A percentile compares a stretch with the other conserved stretches of the same genome.
Conservation (phyloP, 2,329 filamentous ascomycete genomes). For the Claviceps maximensis region DNA sequence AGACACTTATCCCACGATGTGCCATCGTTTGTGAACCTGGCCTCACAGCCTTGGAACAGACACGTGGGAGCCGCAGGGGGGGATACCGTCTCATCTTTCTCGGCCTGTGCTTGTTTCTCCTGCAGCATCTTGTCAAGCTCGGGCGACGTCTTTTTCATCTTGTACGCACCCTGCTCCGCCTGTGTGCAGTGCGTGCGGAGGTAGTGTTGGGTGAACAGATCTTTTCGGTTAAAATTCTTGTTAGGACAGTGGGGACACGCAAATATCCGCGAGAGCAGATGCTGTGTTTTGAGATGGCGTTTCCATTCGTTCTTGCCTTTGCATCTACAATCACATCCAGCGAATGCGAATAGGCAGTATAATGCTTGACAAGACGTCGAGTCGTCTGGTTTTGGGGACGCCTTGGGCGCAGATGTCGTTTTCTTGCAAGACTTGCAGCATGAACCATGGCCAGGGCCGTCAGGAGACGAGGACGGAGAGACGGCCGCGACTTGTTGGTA, state of each 20-base stretch:
- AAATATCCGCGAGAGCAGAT: conserved; percentile 63
- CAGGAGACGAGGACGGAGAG: background rate
- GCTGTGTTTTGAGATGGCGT: conserved; percentile 69
- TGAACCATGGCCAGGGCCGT: background rate
- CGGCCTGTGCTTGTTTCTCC: background rate
- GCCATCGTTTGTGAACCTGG: conserved; percentile 42
- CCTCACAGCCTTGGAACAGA: conserved; percentile 45
- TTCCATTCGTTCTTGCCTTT: conserved; percentile 92
- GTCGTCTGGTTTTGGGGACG: background rate
- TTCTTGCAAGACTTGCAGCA: conserved; percentile 1
- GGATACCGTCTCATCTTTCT: conserved; percentile 7
- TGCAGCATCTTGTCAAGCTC: conserved; percentile 40
- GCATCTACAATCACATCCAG: conserved; percentile 62
- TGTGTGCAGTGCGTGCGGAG: conserved; percentile 61
- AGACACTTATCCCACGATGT: conserved; percentile 68
- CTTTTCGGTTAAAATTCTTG: conserved; percentile 69
- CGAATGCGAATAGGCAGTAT: conserved; percentile 61
- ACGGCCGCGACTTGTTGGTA: background rate
- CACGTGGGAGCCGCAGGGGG: conserved; percentile 50
- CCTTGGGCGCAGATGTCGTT: conserved; percentile 17
- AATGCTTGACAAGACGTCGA: background rate
- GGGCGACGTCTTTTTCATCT: conserved; percentile 19
- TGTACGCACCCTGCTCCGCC: conserved; percentile 23
- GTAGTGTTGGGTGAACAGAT: conserved; percentile 80
- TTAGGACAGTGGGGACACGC: conserved; percentile 56